A percentile compares a stretch with the other conserved stretches of the same genome.
Conservation (phyloP, 495 filamentous ascomycete species). For the Astrothelium subdiscretum region DNA sequence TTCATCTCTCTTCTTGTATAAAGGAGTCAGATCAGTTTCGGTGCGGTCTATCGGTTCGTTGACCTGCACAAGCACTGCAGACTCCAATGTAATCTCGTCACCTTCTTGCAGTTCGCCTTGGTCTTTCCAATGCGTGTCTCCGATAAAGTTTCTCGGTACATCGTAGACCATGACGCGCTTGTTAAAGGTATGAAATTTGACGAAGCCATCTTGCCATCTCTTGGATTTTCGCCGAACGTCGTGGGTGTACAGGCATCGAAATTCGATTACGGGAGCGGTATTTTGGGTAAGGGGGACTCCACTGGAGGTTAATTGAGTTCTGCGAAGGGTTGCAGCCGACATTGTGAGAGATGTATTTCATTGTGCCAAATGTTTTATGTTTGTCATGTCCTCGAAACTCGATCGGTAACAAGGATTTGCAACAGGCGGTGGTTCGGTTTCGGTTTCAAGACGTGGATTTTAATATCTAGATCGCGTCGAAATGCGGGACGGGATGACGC, state of each 20-base stretch:
- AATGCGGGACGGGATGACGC: not conserved
- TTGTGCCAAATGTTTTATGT: not conserved
- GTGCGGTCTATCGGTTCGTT: conserved; percentile 57
- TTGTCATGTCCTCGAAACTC: not conserved
- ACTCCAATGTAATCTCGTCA: conserved; percentile 72
- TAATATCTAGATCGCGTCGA: not conserved
- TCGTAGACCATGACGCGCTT: conserved; percentile 87
- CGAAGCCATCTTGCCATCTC: conserved; percentile 82
- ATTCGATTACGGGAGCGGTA: conserved; percentile 68
- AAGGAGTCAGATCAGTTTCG: conserved; percentile 62
- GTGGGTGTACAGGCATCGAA: conserved; percentile 71
- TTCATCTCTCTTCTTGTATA: conserved; percentile 54
- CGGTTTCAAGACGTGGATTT: no score
- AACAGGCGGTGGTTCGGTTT: no score
- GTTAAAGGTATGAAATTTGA: conserved; percentile 85
- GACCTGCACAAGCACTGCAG: conserved; percentile 66
- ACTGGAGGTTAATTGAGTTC: conserved; percentile 12
- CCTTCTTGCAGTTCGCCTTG: conserved; percentile 55
- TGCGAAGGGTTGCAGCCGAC: conserved; percentile 12
- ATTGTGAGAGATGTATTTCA: not conserved
- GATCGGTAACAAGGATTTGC: not conserved
- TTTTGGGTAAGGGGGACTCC: conserved; percentile 35
- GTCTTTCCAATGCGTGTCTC: conserved; percentile 72
- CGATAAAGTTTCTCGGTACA: conserved; percentile 62
- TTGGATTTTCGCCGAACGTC: conserved; percentile 81